Base-by-base conservation (phyloP, 169 alveolate species). In the Toxoplasma gondii region DNA sequence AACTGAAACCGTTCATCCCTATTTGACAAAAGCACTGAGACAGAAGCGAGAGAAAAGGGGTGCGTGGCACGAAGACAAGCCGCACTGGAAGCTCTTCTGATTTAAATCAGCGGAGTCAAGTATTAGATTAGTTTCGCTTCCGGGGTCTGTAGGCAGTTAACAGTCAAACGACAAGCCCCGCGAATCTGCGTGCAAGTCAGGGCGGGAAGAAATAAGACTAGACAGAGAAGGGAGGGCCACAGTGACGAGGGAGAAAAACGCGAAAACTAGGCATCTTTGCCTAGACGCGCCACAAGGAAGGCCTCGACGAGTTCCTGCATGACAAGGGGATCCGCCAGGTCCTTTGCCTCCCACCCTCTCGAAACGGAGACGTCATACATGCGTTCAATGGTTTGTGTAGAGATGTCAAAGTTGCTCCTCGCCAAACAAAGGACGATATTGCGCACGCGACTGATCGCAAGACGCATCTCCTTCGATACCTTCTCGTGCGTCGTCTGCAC, bases 401-500 rank as follows among this genome's bases (percentile, higher is more conserved):
- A 82, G 7, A 82, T 82, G 64, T 82, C 90, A 38, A 82, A 41
- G 67, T 43, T 82, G 67, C 90, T 43, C 67, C 27, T 82, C 69
- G 67, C 67, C 90, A 82, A 44, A 43, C 90, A 82, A 41, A 82
- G 90, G 39, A 82, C 39, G 41, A 82, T 82, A 38, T 82, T 82
- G 53, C 90, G 53, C 41, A 82, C 90, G 53, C 90, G 90, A 31
- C 69, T 29, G 67, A 82, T 82, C 17, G 53, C 90, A 1, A 39
- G 90, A 1, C 90, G 90, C 64, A 1, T 38, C 90, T 38, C 90
- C 90, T 24, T 36, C 38, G 90, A 43, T 34, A 82, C 90, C 38
- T 31, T 38, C 64, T 82, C 90, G 39, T 82, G 90, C 67, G 64
- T 82, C 67, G 90, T 41, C 90, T 82, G 90, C 90, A 82, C 67